These are phyloP conservation scores for Arabidopsis thaliana DNA, from an alignment of 345 rosid genomes.

Conservation along the genomic window TAIR10.1 NC_003076.8:24869001-24869500, in stretches of 20 bases:
- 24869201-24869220: constrained; percentile 24
- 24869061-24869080: constrained; percentile 40
- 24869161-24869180: constrained; percentile 35
- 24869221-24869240: constrained; percentile 9
- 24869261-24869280: constrained; percentile 34
- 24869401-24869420: not conserved
- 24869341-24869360: constrained; percentile 17
- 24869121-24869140: constrained; percentile 5
- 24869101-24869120: constrained; percentile 26
- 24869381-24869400: constrained; percentile 23
- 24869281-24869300: not conserved
- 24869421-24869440: constrained; percentile 30
- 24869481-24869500: constrained; percentile 9
- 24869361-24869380: constrained; percentile 40
- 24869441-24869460: constrained; percentile 25
- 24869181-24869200: constrained; percentile 21
- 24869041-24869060: constrained; percentile 13
- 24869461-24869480: constrained; percentile 21
- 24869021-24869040: constrained; percentile 25
- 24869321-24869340: not conserved
- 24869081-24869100: constrained; percentile 11
- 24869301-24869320: constrained; percentile 30
- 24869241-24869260: constrained; percentile 13
- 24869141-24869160: constrained; percentile 41
- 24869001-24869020: not conserved